Conservation (phyloP, 495 filamentous ascomycete genomes). For the Neurospora sp. region DNA sequence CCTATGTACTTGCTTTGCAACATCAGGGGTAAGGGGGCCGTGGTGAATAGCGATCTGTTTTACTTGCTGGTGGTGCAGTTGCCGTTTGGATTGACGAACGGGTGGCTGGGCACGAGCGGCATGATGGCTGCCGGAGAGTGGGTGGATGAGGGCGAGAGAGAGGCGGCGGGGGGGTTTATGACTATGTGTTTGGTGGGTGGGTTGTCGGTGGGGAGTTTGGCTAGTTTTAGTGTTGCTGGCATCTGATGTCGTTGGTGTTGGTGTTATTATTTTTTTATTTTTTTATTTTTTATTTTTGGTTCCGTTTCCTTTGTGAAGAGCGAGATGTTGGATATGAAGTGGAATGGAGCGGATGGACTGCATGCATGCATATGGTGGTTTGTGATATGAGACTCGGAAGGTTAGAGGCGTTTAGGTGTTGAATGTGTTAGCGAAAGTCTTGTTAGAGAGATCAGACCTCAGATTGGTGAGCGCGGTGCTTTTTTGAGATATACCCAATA, state of each 20-base stretch:
- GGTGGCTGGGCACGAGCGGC: conserved; percentile 69
- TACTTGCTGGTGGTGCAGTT: conserved; percentile 79
- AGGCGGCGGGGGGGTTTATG: conserved; percentile 93
- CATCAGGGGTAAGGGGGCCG: conserved; percentile 56
- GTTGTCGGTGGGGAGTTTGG: conserved; percentile 71
- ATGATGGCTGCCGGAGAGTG: conserved; percentile 85
- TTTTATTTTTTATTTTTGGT: no score
- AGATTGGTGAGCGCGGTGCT: background rate
- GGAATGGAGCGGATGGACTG: background rate
- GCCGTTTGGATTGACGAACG: conserved; percentile 75
- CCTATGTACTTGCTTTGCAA: conserved; percentile 90
- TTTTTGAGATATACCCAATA: background rate
- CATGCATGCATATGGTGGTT: background rate
- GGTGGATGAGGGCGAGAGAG: conserved; percentile 69
- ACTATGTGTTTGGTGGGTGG: conserved; percentile 76
- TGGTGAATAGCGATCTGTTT: conserved; percentile 70
- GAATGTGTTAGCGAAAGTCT: background rate
- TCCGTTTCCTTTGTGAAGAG: background rate
- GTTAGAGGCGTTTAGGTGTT: background rate
- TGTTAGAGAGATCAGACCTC: background rate
- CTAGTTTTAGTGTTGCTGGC: conserved; percentile 68
- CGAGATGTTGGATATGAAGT: background rate
- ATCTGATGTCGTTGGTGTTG: conserved; percentile 15
- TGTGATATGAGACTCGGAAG: background rate
- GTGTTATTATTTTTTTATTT: no score